Evolutionary conservation across 2,329 filamentous ascomycete genomes (phyloP).

Genomic region (Aureobasidium melanogenum): DNA sequence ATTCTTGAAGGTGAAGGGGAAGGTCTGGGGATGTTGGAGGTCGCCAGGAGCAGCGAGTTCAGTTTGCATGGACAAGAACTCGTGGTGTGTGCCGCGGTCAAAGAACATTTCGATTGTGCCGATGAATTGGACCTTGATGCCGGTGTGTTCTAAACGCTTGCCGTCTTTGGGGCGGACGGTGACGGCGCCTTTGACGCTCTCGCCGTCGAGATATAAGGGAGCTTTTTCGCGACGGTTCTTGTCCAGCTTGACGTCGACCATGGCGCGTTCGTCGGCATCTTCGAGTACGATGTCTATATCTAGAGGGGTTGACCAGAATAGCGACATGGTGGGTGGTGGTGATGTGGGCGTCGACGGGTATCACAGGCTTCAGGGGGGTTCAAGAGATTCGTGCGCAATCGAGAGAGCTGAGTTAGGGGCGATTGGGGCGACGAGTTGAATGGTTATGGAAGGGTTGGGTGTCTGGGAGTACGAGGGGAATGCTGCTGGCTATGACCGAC

Average conservation of each 20-base stretch:
- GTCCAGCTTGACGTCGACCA: conserved; percentile 96
- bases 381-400: not conserved
- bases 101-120: conserved; percentile 99
- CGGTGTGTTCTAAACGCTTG: conserved; percentile 93
- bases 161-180: conserved; percentile 96
- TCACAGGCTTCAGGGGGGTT: not conserved
- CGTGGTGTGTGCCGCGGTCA: conserved; percentile 97
- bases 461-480: not conserved
- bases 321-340: conserved; percentile 58
- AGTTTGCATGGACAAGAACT: conserved; percentile 94
- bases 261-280: conserved; percentile 85
- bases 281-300: conserved; percentile 98
- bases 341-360: not conserved
- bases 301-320: conserved; percentile 95
- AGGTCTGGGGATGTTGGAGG: conserved; percentile 96
- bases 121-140: conserved; percentile 99
- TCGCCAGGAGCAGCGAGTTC: conserved; percentile 95
- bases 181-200: conserved; percentile 93
- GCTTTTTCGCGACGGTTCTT: conserved; percentile 97
- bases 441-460: not conserved
- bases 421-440: not conserved
- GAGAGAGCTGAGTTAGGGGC: not conserved
- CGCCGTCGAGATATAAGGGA: conserved; percentile 93
- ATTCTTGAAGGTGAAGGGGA: conserved; percentile 99
- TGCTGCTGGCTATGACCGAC: not conserved